phyloP scores from a whole-genome alignment of 2,329 filamentous ascomycete species.

The Hypoxylon sp. region DNA sequence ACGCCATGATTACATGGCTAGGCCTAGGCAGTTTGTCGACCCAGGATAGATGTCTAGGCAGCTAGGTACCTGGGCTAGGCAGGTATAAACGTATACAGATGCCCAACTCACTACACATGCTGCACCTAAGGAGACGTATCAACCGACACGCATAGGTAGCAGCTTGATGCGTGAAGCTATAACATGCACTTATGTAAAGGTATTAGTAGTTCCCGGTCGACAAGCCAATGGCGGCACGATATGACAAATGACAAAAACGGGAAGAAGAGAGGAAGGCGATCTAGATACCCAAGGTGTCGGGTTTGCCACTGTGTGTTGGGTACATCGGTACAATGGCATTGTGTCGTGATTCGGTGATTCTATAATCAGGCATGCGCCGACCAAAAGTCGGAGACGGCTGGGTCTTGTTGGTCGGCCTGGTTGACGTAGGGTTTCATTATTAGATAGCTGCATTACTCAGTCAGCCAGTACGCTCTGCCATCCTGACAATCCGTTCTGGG shows the following conservation, averaged over 20 bases:
- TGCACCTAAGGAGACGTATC: conserved; percentile 6
- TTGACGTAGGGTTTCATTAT: conserved; percentile 35
- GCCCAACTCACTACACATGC: conserved; percentile 5
- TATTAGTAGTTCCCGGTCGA: neutral
- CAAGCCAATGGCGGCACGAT: conserved; percentile 9
- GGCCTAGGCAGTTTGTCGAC: no score
- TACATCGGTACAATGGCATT: neutral
- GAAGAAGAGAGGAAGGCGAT: neutral
- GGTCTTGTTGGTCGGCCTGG: conserved; percentile 35
- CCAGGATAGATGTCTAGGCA: no score
- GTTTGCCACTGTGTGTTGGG: conserved; percentile 4
- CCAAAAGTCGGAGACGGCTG: conserved; percentile 19
- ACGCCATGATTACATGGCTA: neutral
- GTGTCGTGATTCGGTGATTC: neutral
- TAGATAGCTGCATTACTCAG: neutral
- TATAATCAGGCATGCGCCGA: neutral
- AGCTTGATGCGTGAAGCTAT: conserved; percentile 2
- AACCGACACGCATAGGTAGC: conserved; percentile 5
- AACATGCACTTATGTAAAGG: conserved; percentile 11
- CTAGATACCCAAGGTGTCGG: conserved; percentile 11
- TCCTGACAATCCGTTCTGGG: neutral
- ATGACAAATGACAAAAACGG: neutral
- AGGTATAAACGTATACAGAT: neutral
- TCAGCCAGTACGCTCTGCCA: no score
- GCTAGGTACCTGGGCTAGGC: no score